Base-by-base conservation (phyloP, 2,329 filamentous ascomycete genomes). In the Aspergillus persii region DNA sequence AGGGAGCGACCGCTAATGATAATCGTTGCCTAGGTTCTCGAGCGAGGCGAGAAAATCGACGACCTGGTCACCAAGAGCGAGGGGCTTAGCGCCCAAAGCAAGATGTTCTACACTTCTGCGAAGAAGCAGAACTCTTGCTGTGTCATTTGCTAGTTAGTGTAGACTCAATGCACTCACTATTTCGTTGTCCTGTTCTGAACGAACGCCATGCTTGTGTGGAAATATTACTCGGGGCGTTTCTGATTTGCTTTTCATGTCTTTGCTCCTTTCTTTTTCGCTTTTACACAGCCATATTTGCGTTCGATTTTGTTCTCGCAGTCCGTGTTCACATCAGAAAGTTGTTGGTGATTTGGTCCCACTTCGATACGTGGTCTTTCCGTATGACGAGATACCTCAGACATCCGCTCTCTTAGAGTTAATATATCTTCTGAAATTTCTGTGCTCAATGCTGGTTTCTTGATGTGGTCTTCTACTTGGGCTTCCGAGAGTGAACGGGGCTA, bases 31-130 rank as follows among this genome's bases (percentile, higher is more conserved):
- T 56, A 71, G 69, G 72, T 76, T 15, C 77, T 97, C 71, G 89
- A 97, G 81, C 86, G 95, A 62, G 95, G 93, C 47, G 93, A 98
- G 86, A 98, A 97, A 84, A 92, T 99, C 67, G 94, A 98, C 73
- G 91, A 90, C 69, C 79, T 99, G 68, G 94, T 98, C 50, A 88
- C 89, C 64, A 98, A 98, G 86, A 96, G 91, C 71, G 92, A 96
- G 69, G 91, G 89, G 11, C 78, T 99, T 71, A 96, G 91, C 77
- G 86, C 87, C 53, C 90, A 95, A 82, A 96, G 92, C 80, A 98
- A 96, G 84, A 94, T 96, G 89, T 99, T 99, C 77, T 98, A 98
- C 77, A 92, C 84, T 47, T 60, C 30, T 82, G 89, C 89, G 71
- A 91, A 91, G 83, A 91, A 91, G 79, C 88, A 91, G 75, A 92